These are phyloP conservation scores for Aspergillus sp. DNA, from an alignment of 2,329 filamentous ascomycete genomes.

Conservation along the genomic window DNA sequence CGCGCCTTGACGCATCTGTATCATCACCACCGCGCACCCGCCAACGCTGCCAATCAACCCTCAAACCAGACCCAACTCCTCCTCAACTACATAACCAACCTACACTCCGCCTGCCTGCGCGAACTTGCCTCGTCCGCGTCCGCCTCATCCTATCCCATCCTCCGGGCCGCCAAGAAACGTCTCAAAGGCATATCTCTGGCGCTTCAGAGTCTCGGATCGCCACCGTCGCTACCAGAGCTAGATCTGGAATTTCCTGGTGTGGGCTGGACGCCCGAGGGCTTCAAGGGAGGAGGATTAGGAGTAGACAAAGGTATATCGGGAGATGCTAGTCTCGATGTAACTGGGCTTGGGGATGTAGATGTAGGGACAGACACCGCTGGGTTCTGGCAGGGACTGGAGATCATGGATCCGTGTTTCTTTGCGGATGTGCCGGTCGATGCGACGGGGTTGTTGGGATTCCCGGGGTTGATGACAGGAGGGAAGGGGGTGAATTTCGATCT, in stretches of 20 bases:
- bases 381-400: not conserved
- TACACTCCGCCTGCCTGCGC: not conserved
- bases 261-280: not conserved
- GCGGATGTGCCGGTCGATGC: not conserved
- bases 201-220: not conserved
- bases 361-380: not conserved
- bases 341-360: not conserved
- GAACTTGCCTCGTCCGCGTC: not conserved
- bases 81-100: not conserved
- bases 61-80: not conserved
- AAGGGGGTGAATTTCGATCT: not conserved
- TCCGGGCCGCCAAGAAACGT: slow-evolving; percentile 5
- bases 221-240: not conserved
- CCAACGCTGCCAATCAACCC: not conserved
- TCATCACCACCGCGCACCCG: too few species aligned
- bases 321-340: not conserved
- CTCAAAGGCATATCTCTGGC: not conserved
- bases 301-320: not conserved
- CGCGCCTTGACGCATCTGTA: slow-evolving; percentile 4
- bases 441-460: not conserved
- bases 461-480: not conserved
- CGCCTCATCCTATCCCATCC: not conserved
- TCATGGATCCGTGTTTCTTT: not conserved
- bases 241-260: not conserved
- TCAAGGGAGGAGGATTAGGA: not conserved